These are phyloP conservation scores for Pisolithus tinctorius DNA, from an alignment of 768 basidiomycete genomes.

Conservation along the genomic window DNA sequence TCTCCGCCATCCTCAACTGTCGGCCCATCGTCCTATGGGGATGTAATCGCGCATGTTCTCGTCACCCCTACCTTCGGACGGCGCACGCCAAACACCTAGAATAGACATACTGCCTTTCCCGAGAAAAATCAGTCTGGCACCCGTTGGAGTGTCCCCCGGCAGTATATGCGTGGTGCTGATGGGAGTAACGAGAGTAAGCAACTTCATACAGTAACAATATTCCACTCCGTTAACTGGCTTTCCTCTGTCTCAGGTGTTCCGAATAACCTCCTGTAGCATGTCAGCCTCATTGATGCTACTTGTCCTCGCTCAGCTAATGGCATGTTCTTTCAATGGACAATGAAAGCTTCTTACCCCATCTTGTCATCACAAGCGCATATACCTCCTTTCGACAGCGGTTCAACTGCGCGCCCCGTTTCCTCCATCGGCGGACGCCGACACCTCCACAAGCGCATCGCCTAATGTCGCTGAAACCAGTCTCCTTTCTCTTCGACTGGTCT, in stretches of 20 bases:
- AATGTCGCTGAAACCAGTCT: slow-evolving; percentile 36
- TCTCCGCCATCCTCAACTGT: slow-evolving; percentile 26
- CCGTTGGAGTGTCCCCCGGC: slow-evolving; percentile 69
- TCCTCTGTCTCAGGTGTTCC: slow-evolving; percentile 37
- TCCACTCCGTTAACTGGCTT: not conserved
- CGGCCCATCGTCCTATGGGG: slow-evolving; percentile 36
- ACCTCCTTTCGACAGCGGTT: slow-evolving; percentile 75
- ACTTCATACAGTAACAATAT: slow-evolving; percentile 1
- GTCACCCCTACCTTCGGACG: slow-evolving; percentile 30
- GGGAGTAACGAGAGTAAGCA: slow-evolving; percentile 54
- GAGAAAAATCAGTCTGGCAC: slow-evolving; percentile 53
- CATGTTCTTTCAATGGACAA: slow-evolving; percentile 22
- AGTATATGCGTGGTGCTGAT: slow-evolving; percentile 65
- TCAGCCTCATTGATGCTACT: slow-evolving; percentile 75
- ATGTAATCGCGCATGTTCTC: slow-evolving; percentile 35
- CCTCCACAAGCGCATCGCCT: slow-evolving; percentile 3
- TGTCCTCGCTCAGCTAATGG: slow-evolving; percentile 78
- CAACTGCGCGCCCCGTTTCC: slow-evolving; percentile 81
- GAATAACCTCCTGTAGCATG: slow-evolving; percentile 60
- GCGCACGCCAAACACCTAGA: slow-evolving; percentile 18
- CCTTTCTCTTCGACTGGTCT: slow-evolving; percentile 66
- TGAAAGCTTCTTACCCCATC: not conserved
- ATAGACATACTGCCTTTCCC: slow-evolving; percentile 38
- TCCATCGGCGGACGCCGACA: slow-evolving; percentile 28
- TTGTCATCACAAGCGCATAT: slow-evolving; percentile 56